These are phyloP conservation scores for Helminthosporium solani DNA, from an alignment of 2,329 filamentous ascomycete genomes.

Conservation along the genomic window DNA sequence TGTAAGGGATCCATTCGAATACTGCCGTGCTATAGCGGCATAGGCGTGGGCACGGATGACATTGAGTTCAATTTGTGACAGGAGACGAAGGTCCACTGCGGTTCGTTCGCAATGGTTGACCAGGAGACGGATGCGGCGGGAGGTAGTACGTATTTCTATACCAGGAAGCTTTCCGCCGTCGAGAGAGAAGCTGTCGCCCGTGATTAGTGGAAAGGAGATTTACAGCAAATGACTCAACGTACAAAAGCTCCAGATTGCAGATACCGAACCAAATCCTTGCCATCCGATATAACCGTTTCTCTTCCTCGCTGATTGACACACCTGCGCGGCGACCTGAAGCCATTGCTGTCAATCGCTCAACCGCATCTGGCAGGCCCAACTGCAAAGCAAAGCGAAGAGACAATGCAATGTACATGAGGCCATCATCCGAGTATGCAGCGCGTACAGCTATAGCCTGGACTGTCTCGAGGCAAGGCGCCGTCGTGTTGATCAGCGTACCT, in stretches of 20 bases:
- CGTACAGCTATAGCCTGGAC: conserved; percentile 55
- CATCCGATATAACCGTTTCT: conserved; percentile 37
- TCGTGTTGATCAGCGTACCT: conserved; percentile 47
- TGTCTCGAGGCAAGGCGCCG: conserved; percentile 48
- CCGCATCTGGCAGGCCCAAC: conserved; percentile 44
- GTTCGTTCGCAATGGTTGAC: conserved; percentile 48
- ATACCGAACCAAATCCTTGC: conserved; percentile 55
- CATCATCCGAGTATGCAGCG: conserved; percentile 56
- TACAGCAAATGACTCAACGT: conserved; percentile 1
- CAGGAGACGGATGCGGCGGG: conserved; percentile 49
- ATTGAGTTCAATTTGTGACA: conserved; percentile 56
- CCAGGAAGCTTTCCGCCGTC: conserved; percentile 50
- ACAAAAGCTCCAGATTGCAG: conserved; percentile 53
- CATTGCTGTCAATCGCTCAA: conserved; percentile 45
- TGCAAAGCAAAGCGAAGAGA: conserved; percentile 55
- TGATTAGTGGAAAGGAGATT: background rate
- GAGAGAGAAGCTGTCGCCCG: conserved; percentile 42
- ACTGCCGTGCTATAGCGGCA: conserved; percentile 16
- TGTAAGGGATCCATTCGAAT: conserved; percentile 9
- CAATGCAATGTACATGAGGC: conserved; percentile 52
- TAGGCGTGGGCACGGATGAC: conserved; percentile 40
- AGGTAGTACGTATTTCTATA: conserved; percentile 37
- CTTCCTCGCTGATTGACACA: conserved; percentile 15
- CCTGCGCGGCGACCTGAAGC: background rate
- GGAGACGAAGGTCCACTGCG: conserved; percentile 52